Evolutionary conservation across 2,329 filamentous ascomycete genomes (phyloP).

Genomic region (Pleoardoris graminearum): DNA sequence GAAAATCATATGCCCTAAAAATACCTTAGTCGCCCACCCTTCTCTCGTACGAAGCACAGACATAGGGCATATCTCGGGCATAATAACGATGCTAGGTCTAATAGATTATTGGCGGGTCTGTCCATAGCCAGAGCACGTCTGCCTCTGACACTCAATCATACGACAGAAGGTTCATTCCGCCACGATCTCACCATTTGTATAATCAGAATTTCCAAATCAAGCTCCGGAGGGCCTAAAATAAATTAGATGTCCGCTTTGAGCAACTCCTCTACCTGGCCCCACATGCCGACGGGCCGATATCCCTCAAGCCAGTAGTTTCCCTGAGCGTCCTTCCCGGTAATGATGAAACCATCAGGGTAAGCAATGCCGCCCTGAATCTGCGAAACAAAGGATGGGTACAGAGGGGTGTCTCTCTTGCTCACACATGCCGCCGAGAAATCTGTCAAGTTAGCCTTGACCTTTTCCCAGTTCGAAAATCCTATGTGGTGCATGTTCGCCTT

Average conservation of each 20-base stretch:
- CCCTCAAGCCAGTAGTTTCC: constrained; percentile 9
- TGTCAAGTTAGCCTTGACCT: neutral
- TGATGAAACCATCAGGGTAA: constrained; percentile 7
- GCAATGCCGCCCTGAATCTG: constrained; percentile 5
- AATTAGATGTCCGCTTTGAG: neutral
- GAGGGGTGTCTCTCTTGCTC: neutral
- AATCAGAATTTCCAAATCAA: too few species aligned
- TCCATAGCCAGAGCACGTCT: too few species aligned
- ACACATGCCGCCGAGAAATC: neutral
- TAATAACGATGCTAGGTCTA: too few species aligned
- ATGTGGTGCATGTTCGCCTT: neutral
- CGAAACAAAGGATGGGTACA: constrained; percentile 7
- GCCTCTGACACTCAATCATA: too few species aligned
- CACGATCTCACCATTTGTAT: too few species aligned
- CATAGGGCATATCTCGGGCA: too few species aligned
- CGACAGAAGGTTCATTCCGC: too few species aligned
- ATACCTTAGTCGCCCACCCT: too few species aligned
- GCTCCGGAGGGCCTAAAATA: too few species aligned
- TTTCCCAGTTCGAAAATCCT: constrained; percentile 3
- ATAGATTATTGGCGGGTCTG: too few species aligned
- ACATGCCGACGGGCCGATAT: constrained; percentile 4
- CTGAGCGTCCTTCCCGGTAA: constrained; percentile 1
- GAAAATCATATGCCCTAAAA: too few species aligned
- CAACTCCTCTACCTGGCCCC: constrained; percentile 1
- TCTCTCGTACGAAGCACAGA: too few species aligned